These are phyloP conservation scores for Mycena metata DNA, from an alignment of 768 basidiomycete species.

Conservation along the genomic window DNA sequence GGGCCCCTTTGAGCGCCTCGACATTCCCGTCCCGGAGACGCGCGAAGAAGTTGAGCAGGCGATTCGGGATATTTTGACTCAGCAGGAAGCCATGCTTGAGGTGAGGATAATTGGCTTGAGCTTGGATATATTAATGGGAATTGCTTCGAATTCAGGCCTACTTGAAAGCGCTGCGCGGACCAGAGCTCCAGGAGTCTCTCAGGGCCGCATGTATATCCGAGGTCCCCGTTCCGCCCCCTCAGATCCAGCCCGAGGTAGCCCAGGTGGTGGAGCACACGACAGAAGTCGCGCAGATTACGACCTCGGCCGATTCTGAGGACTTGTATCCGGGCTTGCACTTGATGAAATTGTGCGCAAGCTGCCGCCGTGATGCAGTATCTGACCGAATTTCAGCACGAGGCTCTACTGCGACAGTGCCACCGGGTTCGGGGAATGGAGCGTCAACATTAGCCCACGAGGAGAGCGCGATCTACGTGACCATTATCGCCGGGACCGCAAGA, in stretches of 20 bases:
- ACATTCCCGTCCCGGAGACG: conserved; percentile 43
- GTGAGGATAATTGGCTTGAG: conserved; percentile 57
- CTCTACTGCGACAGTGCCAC: conserved; percentile 30
- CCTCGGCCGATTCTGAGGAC: background rate
- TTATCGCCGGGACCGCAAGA: conserved; percentile 49
- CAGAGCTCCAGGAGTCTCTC: conserved; percentile 24
- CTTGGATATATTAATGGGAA: too few species aligned
- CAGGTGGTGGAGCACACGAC: conserved; percentile 50
- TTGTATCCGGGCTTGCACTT: conserved; percentile 4
- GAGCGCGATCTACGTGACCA: conserved; percentile 45
- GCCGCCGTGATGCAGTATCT: background rate
- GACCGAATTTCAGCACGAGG: conserved; percentile 8
- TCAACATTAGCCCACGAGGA: conserved; percentile 52
- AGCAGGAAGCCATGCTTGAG: conserved; percentile 62
- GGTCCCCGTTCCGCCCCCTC: conserved; percentile 32
- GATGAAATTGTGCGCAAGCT: conserved; percentile 30
- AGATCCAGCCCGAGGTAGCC: conserved; percentile 48
- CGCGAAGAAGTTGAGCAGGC: conserved; percentile 37
- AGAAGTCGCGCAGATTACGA: conserved; percentile 56
- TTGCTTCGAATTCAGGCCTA: conserved; percentile 18
- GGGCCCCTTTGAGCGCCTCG: conserved; percentile 48
- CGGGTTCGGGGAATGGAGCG: conserved; percentile 51
- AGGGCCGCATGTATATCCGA: conserved; percentile 2
- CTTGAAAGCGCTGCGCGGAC: conserved; percentile 20
- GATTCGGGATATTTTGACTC: conserved; percentile 34